Conservation (phyloP, 1,139 yeast species). For the Scheffersomyces cryptocercus region DNA sequence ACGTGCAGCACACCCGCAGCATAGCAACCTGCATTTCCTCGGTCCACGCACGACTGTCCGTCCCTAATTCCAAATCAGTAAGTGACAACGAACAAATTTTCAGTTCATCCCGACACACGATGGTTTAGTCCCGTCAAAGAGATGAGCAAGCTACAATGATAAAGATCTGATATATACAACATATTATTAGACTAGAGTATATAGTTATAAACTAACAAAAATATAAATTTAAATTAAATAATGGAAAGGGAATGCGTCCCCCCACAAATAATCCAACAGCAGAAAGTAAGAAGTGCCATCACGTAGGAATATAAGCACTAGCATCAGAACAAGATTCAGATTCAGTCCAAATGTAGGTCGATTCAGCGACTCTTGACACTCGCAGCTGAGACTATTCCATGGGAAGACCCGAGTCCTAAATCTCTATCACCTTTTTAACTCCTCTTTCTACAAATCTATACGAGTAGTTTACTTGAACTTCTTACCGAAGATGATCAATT, state of each 20-base stretch:
- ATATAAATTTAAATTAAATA: not conserved
- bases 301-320: no score
- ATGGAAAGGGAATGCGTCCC: not conserved
- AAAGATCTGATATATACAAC: not conserved
- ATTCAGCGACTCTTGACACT: not conserved
- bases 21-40: not conserved
- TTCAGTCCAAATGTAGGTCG: not conserved
- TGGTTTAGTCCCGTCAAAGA: not conserved
- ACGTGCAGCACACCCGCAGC: no score
- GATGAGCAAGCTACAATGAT: not conserved
- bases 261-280: not conserved
- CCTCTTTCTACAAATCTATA: not conserved
- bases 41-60: not conserved
- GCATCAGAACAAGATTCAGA: no score
- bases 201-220: not conserved
- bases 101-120: not conserved
- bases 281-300: no score
- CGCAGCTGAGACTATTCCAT: not conserved
- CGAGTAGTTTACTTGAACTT: slow-evolving; percentile 35
- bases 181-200: not conserved
- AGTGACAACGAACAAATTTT: not conserved
- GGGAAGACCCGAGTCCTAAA: not conserved
- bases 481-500: slow-evolving; percentile 52
- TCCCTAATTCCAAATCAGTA: not conserved
- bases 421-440: not conserved